Evolutionary conservation across 2,329 filamentous ascomycete genomes (phyloP).

Genomic region (Samsoniella hepiali): DNA sequence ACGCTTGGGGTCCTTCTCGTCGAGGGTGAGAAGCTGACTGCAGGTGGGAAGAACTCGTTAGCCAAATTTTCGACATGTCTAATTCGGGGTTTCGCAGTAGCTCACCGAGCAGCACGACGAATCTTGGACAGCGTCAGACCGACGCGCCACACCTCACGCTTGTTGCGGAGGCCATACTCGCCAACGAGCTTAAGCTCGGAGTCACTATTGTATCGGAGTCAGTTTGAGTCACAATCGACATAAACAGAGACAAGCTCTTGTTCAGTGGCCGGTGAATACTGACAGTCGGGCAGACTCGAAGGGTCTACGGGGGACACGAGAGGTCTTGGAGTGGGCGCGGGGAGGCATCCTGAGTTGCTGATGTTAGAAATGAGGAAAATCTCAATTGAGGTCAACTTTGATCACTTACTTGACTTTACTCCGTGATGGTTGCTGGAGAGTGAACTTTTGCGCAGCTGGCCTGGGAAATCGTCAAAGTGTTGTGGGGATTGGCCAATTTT

Average conservation of each 20-base stretch:
- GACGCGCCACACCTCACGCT: constrained; percentile 99
- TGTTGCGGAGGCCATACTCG: constrained; percentile 99
- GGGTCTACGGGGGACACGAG: constrained; percentile 95
- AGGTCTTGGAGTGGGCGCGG: constrained; percentile 94
- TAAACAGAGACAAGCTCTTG: constrained; percentile 96
- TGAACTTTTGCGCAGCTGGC: constrained; percentile 18
- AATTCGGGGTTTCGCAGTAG: neutral
- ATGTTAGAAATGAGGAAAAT: constrained; percentile 28
- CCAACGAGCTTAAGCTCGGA: constrained; percentile 99
- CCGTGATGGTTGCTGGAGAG: constrained; percentile 34
- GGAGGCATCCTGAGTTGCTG: constrained; percentile 38
- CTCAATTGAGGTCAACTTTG: constrained; percentile 16
- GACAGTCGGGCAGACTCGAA: constrained; percentile 99
- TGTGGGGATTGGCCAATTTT: constrained; percentile 32
- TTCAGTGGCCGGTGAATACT: constrained; percentile 96
- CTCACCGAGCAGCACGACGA: constrained; percentile 98
- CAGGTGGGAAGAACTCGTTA: neutral
- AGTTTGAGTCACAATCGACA: constrained; percentile 79
- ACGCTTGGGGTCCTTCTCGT: constrained; percentile 99
- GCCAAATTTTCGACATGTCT: neutral
- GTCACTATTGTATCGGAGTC: constrained; percentile 71
- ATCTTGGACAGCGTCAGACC: constrained; percentile 99
- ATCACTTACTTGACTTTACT: constrained; percentile 40
- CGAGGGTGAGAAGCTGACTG: constrained; percentile 99
- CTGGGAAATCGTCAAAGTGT: constrained; percentile 32